Evolutionary conservation across 2,329 filamentous ascomycete genomes (phyloP).

Genomic region (Tolypocladium ovalisporum): DNA sequence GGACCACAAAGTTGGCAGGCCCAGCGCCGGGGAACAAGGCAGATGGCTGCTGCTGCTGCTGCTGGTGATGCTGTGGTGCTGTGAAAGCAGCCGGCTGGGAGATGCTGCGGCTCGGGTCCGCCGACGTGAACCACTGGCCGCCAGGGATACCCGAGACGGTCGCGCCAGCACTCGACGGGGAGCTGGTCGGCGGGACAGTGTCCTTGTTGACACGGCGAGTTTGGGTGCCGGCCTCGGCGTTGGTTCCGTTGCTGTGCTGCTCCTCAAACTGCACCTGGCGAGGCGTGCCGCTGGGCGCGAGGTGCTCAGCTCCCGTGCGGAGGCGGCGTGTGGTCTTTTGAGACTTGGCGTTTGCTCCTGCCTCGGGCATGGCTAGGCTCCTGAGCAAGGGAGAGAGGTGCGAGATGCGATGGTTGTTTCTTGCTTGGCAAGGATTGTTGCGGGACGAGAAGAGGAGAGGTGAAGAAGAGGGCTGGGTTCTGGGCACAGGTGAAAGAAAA

Average conservation of each 20-base stretch:
- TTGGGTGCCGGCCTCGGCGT: constrained; percentile 5
- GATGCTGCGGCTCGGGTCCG: constrained; percentile 20
- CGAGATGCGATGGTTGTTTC: not conserved
- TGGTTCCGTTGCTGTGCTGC: constrained; percentile 3
- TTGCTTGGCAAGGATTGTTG: not conserved
- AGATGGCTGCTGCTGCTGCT: constrained; percentile 5
- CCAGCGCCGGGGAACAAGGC: constrained; percentile 2
- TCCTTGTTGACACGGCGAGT: not conserved
- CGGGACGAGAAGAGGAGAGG: not conserved
- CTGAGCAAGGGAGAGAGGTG: not conserved
- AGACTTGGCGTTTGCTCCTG: constrained; percentile 13
- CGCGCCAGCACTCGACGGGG: constrained; percentile 13
- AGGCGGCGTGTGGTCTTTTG: constrained; percentile 17
- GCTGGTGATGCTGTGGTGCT: constrained; percentile 2
- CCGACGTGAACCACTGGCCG: constrained; percentile 22
- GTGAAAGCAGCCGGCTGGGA: not conserved
- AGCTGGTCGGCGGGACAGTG: constrained; percentile 11
- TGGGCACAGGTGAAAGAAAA: not conserved
- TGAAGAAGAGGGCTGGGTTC: not conserved
- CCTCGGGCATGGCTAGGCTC: constrained; percentile 15
- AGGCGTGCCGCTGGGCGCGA: constrained; percentile 7
- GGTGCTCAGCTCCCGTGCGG: constrained; percentile 10
- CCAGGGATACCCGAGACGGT: constrained; percentile 7
- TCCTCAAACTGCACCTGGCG: constrained; percentile 21
- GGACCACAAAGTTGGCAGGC: not conserved